Percentiles rank a stretch among this genome's conserved stretches.
Evolutionary conservation across 352 stramenopile species (phyloP).

Genomic region (Phytophthora colocasiae): DNA sequence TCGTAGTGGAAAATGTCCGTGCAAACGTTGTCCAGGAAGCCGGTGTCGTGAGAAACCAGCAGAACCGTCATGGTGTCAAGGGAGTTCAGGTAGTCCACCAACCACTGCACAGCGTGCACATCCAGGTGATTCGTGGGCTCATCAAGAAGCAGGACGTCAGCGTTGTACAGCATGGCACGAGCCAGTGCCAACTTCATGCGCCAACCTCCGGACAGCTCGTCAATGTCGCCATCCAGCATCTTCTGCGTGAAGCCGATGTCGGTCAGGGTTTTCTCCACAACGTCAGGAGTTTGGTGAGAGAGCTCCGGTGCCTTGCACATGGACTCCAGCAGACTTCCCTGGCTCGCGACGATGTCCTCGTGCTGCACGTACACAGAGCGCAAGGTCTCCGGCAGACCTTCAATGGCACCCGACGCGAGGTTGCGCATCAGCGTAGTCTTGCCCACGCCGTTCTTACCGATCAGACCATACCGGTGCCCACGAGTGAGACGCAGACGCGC

Average conservation of each 20-base stretch:
- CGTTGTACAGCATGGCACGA: constrained; percentile 94
- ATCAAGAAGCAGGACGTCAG: constrained; percentile 96
- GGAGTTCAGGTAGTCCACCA: constrained; percentile 97
- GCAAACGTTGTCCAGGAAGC: constrained; percentile 97
- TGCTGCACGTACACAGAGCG: constrained; percentile 97
- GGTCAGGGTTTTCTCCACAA: constrained; percentile 81
- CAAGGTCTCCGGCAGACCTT: constrained; percentile 91
- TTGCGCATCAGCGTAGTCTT: constrained; percentile 97
- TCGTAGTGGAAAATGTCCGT: constrained; percentile 97
- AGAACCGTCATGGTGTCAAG: constrained; percentile 95
- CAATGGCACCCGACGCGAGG: constrained; percentile 90
- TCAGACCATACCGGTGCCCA: constrained; percentile 95
- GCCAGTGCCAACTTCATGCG: constrained; percentile 97
- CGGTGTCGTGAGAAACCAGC: constrained; percentile 97
- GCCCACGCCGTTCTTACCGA: constrained; percentile 97
- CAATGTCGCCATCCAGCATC: constrained; percentile 94
- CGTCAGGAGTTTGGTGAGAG: constrained; percentile 71
- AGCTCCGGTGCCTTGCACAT: constrained; percentile 78
- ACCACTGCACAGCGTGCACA: constrained; percentile 97
- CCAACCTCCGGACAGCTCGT: constrained; percentile 95
- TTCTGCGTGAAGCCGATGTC: constrained; percentile 95
- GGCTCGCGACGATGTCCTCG: constrained; percentile 94
- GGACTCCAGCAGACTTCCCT: constrained; percentile 72
- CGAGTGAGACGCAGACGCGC: constrained; percentile 95
- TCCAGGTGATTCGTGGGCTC: constrained; percentile 97